Evolutionary conservation across 495 filamentous ascomycete species (phyloP).

Genomic region (Talaromyces proteolyticus): DNA sequence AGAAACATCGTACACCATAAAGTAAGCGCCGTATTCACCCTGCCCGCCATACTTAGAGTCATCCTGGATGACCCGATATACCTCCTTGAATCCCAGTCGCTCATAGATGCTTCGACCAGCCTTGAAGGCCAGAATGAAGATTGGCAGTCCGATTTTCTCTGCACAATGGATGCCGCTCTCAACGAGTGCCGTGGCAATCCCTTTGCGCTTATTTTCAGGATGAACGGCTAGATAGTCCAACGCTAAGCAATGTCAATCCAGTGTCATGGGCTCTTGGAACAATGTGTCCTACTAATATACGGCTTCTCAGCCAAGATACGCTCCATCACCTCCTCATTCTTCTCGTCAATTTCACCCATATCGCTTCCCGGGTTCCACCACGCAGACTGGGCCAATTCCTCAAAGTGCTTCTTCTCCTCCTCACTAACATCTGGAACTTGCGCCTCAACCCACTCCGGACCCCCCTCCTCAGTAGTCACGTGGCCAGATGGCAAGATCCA

Average conservation of each 20-base stretch:
- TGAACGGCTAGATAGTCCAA: conserved; percentile 29
- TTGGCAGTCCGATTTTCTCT: conserved; percentile 17
- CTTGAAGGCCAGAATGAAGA: conserved; percentile 20
- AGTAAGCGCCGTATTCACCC: conserved; percentile 14
- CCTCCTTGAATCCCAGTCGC: conserved; percentile 19
- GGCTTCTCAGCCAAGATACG: conserved; percentile 10
- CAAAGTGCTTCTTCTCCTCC: conserved; percentile 12
- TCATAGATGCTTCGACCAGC: conserved; percentile 17
- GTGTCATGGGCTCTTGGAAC: no score
- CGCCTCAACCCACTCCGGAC: conserved; percentile 7
- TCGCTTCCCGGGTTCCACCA: conserved; percentile 12
- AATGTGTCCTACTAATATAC: conserved; percentile 16
- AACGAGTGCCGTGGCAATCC: conserved; percentile 19
- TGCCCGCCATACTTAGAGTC: conserved; percentile 20
- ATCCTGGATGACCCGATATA: conserved; percentile 21
- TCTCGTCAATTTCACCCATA: conserved; percentile 5
- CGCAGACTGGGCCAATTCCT: conserved; percentile 7
- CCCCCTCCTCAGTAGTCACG: conserved; percentile 3
- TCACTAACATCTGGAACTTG: conserved; percentile 6
- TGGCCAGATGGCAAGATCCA: conserved; percentile 15
- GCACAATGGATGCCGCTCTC: conserved; percentile 19
- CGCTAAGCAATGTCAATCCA: conserved; percentile 1
- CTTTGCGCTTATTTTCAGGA: conserved; percentile 20
- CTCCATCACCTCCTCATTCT: not conserved
- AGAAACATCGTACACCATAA: conserved; percentile 7